These are phyloP conservation scores for Cryomyces minteri DNA, from an alignment of 495 filamentous ascomycete species.

Conservation along the genomic window DNA sequence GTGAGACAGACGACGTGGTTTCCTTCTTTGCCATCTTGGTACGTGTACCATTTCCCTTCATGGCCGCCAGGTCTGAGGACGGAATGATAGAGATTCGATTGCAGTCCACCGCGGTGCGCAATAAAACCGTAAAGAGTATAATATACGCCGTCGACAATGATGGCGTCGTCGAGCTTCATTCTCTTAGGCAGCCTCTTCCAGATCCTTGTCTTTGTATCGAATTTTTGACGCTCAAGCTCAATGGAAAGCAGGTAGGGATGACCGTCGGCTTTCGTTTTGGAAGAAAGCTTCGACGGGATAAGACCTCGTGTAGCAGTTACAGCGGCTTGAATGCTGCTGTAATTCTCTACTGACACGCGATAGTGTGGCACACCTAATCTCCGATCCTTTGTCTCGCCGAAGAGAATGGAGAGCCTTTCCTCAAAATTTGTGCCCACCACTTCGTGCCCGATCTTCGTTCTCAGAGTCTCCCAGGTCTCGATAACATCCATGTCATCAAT, in stretches of 20 bases:
- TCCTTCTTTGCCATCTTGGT: slow-evolving; percentile 34
- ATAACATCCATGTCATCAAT: slow-evolving; percentile 20
- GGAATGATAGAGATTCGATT: slow-evolving; percentile 41
- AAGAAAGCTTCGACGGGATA: background rate
- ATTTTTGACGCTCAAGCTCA: slow-evolving; percentile 38
- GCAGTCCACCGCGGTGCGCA: slow-evolving; percentile 41
- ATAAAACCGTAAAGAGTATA: slow-evolving; percentile 45
- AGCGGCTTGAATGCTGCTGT: slow-evolving; percentile 13
- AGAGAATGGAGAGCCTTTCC: slow-evolving; percentile 24
- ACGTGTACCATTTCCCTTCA: slow-evolving; percentile 39
- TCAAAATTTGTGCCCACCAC: slow-evolving; percentile 26
- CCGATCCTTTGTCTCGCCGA: slow-evolving; percentile 20
- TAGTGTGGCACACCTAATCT: slow-evolving; percentile 9
- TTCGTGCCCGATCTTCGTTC: slow-evolving; percentile 33
- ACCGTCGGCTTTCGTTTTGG: slow-evolving; percentile 2
- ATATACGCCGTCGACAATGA: slow-evolving; percentile 25
- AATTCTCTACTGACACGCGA: slow-evolving; percentile 10
- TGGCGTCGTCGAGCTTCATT: slow-evolving; percentile 33
- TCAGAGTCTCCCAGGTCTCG: slow-evolving; percentile 31
- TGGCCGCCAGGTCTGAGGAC: slow-evolving; percentile 40
- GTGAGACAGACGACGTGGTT: slow-evolving; percentile 37
- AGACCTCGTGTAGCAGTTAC: slow-evolving; percentile 1
- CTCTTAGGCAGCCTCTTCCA: slow-evolving; percentile 41
- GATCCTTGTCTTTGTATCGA: slow-evolving; percentile 30
- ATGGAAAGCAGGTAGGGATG: slow-evolving; percentile 33